Base-by-base conservation (phyloP, 2,329 filamentous ascomycete species). In the Arthrobotrys sphaeroides region DNA sequence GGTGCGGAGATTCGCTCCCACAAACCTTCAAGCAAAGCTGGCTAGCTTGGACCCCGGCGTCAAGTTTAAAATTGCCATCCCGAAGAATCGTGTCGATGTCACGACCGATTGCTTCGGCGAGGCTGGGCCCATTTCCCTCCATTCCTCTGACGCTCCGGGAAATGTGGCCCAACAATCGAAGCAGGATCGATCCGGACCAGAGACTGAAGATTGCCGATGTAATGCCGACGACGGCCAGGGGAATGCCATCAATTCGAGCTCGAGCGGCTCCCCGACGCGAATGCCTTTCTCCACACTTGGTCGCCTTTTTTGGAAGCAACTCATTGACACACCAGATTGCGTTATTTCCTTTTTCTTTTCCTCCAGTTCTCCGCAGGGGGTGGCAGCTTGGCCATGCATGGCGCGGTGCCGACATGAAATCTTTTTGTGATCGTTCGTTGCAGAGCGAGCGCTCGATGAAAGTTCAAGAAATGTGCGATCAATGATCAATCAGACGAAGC, bases 281-380 rank as follows among this genome's bases (percentile, higher is more conserved):
- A 31, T 47, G 51, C 45, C 40, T 42, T 45, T 64, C 72, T 75
- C 72, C 72, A 65, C 72, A 60, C 53, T 36, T 55, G 55, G 51
- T 53, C 72, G 42, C 64, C 47, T 55, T 55, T 75, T 68, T 64
- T 42, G 40, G 64, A 68, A 62, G 55, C 62, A 68, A 26, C 45
- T 75, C 47, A 75, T 69, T 55, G 57, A 64, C 40, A 65, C 28
- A 45, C 40, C 57, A 31, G 47, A 75, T 75, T 75, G 72, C 72
- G 72, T 69, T 75, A 75, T 75, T 75, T 75, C 72, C 64, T 75
- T 75, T 75, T 75, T 65, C 40, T 60, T 53, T 61, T 38, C 20
- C 51, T 45, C 49, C 31, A 22, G 36, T 18, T 62, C 62, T 49
- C 16, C 60, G 51, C 62, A 68, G 49, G 62, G n/a, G 53, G 60